A percentile compares a stretch with the other conserved stretches of the same genome.
Evolutionary conservation across 371 early-diverging fungal species (phyloP).

Genomic region (Syncephalastrum monosporum): DNA sequence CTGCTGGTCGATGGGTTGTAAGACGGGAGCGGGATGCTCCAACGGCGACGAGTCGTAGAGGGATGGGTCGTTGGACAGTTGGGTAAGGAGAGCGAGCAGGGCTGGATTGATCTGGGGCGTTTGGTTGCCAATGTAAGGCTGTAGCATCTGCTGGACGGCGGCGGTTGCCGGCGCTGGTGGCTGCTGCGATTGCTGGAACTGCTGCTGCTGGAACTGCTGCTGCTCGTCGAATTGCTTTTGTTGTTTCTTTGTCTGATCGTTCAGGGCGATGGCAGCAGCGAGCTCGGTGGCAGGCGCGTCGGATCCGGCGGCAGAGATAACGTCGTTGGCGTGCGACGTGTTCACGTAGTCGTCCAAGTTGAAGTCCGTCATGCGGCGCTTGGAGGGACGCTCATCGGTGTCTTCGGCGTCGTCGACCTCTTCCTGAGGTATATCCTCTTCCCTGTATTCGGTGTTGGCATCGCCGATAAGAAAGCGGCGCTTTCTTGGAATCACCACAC

Average conservation of each 20-base stretch:
- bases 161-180: background rate
- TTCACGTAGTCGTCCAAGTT: slow-evolving; percentile 26
- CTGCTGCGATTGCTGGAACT: slow-evolving; percentile 2
- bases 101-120: slow-evolving; percentile 11
- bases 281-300: slow-evolving; percentile 29
- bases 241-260: slow-evolving; percentile 39
- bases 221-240: slow-evolving; percentile 7
- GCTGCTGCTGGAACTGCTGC: slow-evolving; percentile 15
- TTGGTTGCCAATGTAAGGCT: slow-evolving; percentile 6
- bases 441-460: slow-evolving; percentile 26
- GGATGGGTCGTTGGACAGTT: too few species aligned
- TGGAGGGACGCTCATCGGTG: slow-evolving; percentile 16
- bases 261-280: slow-evolving; percentile 43
- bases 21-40: too few species aligned
- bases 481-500: slow-evolving; percentile 59
- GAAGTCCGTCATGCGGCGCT: slow-evolving; percentile 16
- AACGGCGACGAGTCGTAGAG: too few species aligned
- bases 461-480: slow-evolving; percentile 44
- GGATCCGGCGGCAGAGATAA: slow-evolving; percentile 11
- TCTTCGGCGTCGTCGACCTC: slow-evolving; percentile 32
- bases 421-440: slow-evolving; percentile 9
- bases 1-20: slow-evolving; percentile 4
- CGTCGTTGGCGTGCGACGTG: slow-evolving; percentile 9
- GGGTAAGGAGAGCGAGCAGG: slow-evolving; percentile 2
- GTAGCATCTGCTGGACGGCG: slow-evolving; percentile 10